These are phyloP conservation scores for Hemisphaericaspora nanyangensis DNA, from an alignment of 805 yeast species.

Conservation along the genomic window DNA sequence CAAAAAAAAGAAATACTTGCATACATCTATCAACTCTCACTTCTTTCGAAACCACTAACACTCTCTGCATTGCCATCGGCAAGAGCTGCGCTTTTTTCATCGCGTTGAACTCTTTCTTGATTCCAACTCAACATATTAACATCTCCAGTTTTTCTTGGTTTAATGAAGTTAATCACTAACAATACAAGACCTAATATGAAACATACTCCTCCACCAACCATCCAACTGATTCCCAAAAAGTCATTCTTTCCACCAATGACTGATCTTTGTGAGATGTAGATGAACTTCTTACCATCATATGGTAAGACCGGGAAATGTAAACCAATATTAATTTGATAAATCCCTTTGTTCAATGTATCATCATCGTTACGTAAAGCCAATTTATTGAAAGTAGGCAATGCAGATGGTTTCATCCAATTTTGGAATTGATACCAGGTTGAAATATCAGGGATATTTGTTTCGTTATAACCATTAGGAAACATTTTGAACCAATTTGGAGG, in stretches of 20 bases:
- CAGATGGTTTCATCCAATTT: constrained; percentile 45
- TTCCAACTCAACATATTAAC: constrained; percentile 73
- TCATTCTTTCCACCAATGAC: constrained; percentile 74
- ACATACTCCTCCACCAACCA: constrained; percentile 72
- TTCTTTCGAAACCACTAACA: constrained; percentile 2
- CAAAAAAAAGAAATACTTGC: too few relatives aligned
- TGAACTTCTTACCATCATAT: constrained; percentile 62
- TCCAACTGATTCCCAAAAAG: constrained; percentile 70
- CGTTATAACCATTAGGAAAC: constrained; percentile 42
- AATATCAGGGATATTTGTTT: constrained; percentile 41
- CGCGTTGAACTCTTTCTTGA: constrained; percentile 27
- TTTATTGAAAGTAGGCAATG: constrained; percentile 39
- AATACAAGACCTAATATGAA: constrained; percentile 52
- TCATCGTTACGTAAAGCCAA: constrained; percentile 60
- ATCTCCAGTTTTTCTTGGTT: constrained; percentile 73
- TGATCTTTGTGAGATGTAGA: constrained; percentile 67
- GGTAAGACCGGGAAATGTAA: constrained; percentile 76
- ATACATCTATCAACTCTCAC: not conserved
- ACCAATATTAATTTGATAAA: constrained; percentile 62
- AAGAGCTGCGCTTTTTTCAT: constrained; percentile 7
- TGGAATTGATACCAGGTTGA: constrained; percentile 42
- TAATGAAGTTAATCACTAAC: constrained; percentile 50
- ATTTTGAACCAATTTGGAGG: constrained; percentile 45
- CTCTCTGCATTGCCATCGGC: constrained; percentile 2
- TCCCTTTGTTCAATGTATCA: constrained; percentile 52